Base-by-base conservation (phyloP, 164 flowering plant genomes). In the Umbellularia californica region DNA sequence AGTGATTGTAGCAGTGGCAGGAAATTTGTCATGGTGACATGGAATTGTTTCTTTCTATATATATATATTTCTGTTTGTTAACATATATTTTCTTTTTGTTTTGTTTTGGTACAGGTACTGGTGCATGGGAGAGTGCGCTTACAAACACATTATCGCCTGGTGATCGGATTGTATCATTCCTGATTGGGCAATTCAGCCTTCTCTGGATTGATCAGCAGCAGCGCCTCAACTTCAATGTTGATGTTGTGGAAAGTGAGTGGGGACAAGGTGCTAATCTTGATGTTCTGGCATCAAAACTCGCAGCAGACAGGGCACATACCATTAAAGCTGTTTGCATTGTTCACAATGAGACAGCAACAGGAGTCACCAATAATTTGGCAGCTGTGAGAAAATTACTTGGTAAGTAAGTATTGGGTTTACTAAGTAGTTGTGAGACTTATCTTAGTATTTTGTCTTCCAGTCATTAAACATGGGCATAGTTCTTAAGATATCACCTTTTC, bases 41-140 rank as follows among this genome's bases (percentile, higher is more conserved):
- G 47, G 47, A 41, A 9, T 41, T 41, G 47, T 41, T 41, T 41
- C 11, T 41, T 7, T 41, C 7, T 7, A 7, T 41, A 1, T 3
- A n/a, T n/a, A n/a, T 30, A 3, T 35, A 5, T 71, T 28, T 58
- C 10, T 19, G 22, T 7, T 71, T 52, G 28, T 58, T 70, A 47
- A 15, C 4, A 41, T 41, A 41, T 1, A 41, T 72, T 25, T 10
- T 28, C 30, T 7, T 41, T 41, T 41, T 41, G 11, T 41, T 41
- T 41, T 41, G 47, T 41, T 41, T 41, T 7, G 47, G 47, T 41
- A 2, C 81, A 95, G 99, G 99, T 35, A 95, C 98, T 78, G 99
- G 99, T 65, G 99, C 98, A 71, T 95, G 98, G 98, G 99, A 93
- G 77, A 95, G 99, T 85, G 96, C 99, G 27, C 89, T 95, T 52